Evolutionary conservation across 1,284 basidiomycete species (phyloP), one percentile per base, ranked within the genome.

Genomic region (Rhodotorula sp.): DNA sequence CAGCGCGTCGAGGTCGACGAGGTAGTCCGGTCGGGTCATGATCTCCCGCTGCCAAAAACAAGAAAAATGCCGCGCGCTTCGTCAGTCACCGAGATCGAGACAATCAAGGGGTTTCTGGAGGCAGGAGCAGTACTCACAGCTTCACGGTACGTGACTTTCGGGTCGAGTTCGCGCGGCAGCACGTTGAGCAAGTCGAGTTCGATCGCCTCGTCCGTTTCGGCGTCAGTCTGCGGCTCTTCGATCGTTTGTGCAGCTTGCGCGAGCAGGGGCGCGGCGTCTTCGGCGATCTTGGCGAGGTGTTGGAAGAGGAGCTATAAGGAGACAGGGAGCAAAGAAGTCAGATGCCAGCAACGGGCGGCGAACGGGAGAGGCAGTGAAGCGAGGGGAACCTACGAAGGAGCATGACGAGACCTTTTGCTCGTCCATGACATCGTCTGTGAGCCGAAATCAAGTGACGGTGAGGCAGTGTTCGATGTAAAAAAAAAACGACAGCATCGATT

Each of bases 391-490:
- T 14, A 74, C 70, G 59, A 72, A 76, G 5, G 69, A 72, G 59
- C 76, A 78, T 2, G 74, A 75, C 45, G 72, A 70, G 49, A 72
- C 69, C 45, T 78, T 78, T 37, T 78, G 76, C 57, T 77, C 77
- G 66, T 78, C 77, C 75, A 76, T 77, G 24, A 77, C 75, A 30
- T 63, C 68, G 51, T 78, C 78, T 63, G 62, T 7, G 15, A n/a
- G 42, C 12, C 8, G 14, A 0, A 15, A n/a, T n/a, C n/a, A n/a
- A n/a, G n/a, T n/a, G n/a, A n/a, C n/a, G n/a, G n/a, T n/a, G n/a
- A n/a, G n/a, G n/a, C n/a, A n/a, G n/a, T n/a, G n/a, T n/a, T n/a
- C n/a, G n/a, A n/a, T n/a, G n/a, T n/a, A n/a, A n/a, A n/a, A n/a
- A n/a, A n/a, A n/a, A n/a, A n/a, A n/a, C 0, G 37, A n/a, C n/a